A percentile compares a stretch with the other conserved stretches of the same genome.
Evolutionary conservation across 2,329 filamentous ascomycete genomes (phyloP).

Genomic region (Chalara sp.): DNA sequence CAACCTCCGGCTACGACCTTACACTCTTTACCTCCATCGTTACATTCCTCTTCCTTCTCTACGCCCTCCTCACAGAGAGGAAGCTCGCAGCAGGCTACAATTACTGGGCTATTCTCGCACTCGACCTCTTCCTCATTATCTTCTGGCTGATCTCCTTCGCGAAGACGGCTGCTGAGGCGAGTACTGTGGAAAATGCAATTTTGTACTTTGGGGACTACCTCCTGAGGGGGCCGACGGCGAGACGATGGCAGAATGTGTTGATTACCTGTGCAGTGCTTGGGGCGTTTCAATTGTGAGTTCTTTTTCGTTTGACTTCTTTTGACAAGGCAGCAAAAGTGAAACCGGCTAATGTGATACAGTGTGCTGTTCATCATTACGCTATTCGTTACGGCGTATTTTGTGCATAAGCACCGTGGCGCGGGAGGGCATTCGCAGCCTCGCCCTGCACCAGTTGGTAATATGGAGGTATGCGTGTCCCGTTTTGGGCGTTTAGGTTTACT

Average conservation of each 20-base stretch:
- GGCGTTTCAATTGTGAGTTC: not conserved
- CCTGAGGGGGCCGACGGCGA: too few relatives aligned
- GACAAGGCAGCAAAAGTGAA: too few relatives aligned
- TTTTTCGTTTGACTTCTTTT: too few relatives aligned
- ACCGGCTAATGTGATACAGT: too few relatives aligned
- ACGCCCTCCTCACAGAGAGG: constrained; percentile 33
- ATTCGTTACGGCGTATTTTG: too few relatives aligned
- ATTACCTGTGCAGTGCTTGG: not conserved
- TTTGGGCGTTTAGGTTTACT: too few relatives aligned
- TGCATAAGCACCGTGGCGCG: too few relatives aligned
- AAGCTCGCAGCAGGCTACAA: constrained; percentile 35
- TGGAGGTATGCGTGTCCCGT: too few relatives aligned
- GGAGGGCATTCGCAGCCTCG: too few relatives aligned
- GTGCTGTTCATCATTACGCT: too few relatives aligned
- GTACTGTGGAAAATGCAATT: constrained; percentile 1
- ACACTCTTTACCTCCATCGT: constrained; percentile 34
- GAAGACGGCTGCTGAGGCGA: constrained; percentile 9
- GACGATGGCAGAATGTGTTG: not conserved
- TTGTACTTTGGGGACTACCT: not conserved
- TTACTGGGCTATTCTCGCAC: constrained; percentile 43
- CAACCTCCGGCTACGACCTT: constrained; percentile 20
- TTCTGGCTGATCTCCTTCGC: constrained; percentile 39
- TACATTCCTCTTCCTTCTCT: constrained; percentile 22
- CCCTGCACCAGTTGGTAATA: too few relatives aligned
- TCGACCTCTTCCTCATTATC: constrained; percentile 44